Conservation (phyloP, 179 eudicot species). For the Spinacia oleracea region DNA sequence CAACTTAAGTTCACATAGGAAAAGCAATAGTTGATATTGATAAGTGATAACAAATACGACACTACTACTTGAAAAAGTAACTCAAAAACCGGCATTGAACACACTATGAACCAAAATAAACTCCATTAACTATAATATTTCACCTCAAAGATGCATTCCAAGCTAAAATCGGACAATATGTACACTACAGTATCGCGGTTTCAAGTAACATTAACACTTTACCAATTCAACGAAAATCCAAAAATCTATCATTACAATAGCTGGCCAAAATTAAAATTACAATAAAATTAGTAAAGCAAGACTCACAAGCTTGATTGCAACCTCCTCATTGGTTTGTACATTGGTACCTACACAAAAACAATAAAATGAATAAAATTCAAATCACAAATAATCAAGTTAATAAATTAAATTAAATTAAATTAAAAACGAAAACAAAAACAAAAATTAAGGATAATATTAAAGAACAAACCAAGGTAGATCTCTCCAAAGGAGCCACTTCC, state of each 20-base stretch:
- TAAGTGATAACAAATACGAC: neutral
- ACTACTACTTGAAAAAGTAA: neutral
- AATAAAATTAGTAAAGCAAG: slow-evolving; percentile 16
- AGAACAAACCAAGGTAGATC: slow-evolving; percentile 48
- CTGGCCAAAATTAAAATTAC: neutral
- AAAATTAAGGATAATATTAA: neutral
- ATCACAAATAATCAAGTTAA: neutral
- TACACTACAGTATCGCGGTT: neutral
- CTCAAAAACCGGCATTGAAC: neutral
- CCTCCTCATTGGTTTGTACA: slow-evolving; percentile 85
- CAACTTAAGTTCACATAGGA: neutral
- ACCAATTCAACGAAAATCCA: slow-evolving; percentile 10
- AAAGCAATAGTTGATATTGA: neutral
- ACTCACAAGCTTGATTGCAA: slow-evolving; percentile 90
- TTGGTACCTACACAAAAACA: slow-evolving; percentile 54
- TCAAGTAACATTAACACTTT: slow-evolving; percentile 6
- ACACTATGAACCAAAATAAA: slow-evolving; percentile 4
- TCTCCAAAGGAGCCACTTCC: slow-evolving; percentile 58
- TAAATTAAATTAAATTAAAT: neutral
- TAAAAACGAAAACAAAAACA: neutral
- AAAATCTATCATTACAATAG: neutral
- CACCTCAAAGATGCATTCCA: neutral
- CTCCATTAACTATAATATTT: neutral
- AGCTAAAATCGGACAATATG: no score
- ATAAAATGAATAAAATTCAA: neutral